phyloP scores from a whole-genome alignment of 1,284 basidiomycete species.

The Ustilago tritici region DNA sequence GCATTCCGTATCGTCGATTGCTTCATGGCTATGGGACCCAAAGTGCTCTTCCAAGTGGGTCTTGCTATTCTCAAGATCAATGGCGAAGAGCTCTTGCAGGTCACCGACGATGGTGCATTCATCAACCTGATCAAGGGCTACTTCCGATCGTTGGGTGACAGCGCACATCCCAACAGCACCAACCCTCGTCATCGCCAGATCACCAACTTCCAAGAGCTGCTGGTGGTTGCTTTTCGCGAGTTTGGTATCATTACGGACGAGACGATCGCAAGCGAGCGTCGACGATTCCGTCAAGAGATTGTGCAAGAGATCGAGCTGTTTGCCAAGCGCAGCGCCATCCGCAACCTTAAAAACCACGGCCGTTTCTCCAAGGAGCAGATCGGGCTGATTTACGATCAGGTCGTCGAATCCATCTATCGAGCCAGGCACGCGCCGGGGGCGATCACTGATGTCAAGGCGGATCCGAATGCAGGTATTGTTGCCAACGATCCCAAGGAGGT shows the following conservation, averaged over 20 bases:
- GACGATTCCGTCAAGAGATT: slow-evolving; percentile 88
- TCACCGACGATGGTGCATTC: slow-evolving; percentile 97
- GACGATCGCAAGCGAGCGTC: slow-evolving; percentile 87
- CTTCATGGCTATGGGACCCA: slow-evolving; percentile 99
- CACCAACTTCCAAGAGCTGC: slow-evolving; percentile 95
- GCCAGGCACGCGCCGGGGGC: slow-evolving; percentile 62
- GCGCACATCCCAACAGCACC: slow-evolving; percentile 88
- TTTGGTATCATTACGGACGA: slow-evolving; percentile 97
- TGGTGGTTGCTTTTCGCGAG: slow-evolving; percentile 76
- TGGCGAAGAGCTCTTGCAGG: slow-evolving; percentile 89
- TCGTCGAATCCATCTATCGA: slow-evolving; percentile 68
- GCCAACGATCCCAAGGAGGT: slow-evolving; percentile 50
- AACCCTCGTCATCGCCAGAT: slow-evolving; percentile 93
- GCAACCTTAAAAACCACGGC: slow-evolving; percentile 85
- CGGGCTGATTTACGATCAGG: slow-evolving; percentile 66
- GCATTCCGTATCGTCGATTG: slow-evolving; percentile 99
- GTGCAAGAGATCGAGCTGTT: slow-evolving; percentile 94
- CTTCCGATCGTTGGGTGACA: slow-evolving; percentile 91
- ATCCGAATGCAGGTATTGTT: slow-evolving; percentile 47
- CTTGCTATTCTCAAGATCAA: slow-evolving; percentile 98
- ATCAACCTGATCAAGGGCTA: slow-evolving; percentile 79
- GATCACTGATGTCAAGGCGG: slow-evolving; percentile 25
- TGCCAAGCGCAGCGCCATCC: slow-evolving; percentile 91
- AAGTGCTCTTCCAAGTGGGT: slow-evolving; percentile 96
- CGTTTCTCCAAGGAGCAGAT: slow-evolving; percentile 88